These are phyloP conservation scores for Trichoderma sp. DNA, from an alignment of 2,329 filamentous ascomycete species.

Conservation along the genomic window DNA sequence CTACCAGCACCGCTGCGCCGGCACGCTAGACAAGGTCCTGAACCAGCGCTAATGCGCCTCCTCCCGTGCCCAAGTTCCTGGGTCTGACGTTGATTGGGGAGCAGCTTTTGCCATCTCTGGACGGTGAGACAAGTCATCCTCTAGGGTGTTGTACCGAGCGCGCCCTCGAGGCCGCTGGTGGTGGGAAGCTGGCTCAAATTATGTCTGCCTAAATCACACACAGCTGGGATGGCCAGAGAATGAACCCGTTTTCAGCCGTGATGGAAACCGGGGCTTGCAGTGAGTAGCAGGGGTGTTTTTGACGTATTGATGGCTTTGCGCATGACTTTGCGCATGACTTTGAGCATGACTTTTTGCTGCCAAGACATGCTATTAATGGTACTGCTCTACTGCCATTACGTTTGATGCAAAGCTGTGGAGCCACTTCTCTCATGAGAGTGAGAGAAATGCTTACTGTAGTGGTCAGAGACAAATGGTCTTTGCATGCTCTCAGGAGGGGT, in stretches of 20 bases:
- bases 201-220: background rate
- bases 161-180: background rate
- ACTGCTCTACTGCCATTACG: background rate
- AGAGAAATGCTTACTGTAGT: background rate
- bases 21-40: slow-evolving; percentile 16
- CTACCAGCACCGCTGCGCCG: slow-evolving; percentile 9
- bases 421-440: background rate
- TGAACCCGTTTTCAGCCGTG: background rate
- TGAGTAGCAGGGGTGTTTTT: background rate
- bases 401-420: background rate
- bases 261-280: background rate
- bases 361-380: background rate
- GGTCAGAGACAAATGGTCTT: background rate
- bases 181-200: background rate
- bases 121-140: background rate
- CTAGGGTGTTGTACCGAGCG: slow-evolving; percentile 4
- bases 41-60: slow-evolving; percentile 13
- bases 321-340: background rate
- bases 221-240: background rate
- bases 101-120: background rate
- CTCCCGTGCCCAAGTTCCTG: slow-evolving; percentile 18
- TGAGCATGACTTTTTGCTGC: background rate
- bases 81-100: background rate
- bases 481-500: background rate
- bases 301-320: background rate